Evolutionary conservation across 2,329 filamentous ascomycete species (phyloP), one percentile per base, ranked within the genome.

Genomic region (Rhinocladiella similis): DNA sequence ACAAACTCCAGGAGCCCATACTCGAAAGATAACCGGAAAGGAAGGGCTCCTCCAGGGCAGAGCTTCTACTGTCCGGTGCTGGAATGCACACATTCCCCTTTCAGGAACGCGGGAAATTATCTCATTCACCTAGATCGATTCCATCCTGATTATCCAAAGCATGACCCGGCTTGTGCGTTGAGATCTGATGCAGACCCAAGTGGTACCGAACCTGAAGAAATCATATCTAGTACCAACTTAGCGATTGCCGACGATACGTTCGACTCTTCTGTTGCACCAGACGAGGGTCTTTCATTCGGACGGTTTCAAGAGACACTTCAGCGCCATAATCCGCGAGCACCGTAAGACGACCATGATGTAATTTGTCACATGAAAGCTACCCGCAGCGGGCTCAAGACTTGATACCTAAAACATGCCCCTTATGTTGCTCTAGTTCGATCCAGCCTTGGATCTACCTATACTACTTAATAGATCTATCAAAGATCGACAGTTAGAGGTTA

Each of bases 81-180:
- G 14, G 43, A 22, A 9, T 46, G 43, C 20, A 20, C 20, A 16
- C 43, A 27, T 46, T 13, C 43, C 14, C 20, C 20, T 3, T 46
- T 46, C 43, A 22, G 22, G 19, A 46, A 46, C n/a, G 22, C 43
- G 16, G 43, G 43, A 22, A 46, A 46, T 20, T 46, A 46, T 46
- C 43, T 22, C 5, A 46, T 25, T 27, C 43, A 46, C 43, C 3
- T 46, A 9, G n/a, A 22, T 20, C 43, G 20, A 3, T 46, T 16
- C n/a, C 43, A 46, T 16, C 43, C 43, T n/a, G 19, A 46, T n/a
- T 27, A n/a, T n/a, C 43, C 43, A 12, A 27, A 46, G 43, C 43
- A 27, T 13, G 43, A 46, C n/a, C 43, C 43, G 10, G 4, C 43
- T 25, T 12, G 10, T n/a, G 43, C 43, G 3, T 16, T 46, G 19